phyloP scores from a whole-genome alignment of 2,329 filamentous ascomycete species.

The Pyrenophora tritici-repentis region DNA sequence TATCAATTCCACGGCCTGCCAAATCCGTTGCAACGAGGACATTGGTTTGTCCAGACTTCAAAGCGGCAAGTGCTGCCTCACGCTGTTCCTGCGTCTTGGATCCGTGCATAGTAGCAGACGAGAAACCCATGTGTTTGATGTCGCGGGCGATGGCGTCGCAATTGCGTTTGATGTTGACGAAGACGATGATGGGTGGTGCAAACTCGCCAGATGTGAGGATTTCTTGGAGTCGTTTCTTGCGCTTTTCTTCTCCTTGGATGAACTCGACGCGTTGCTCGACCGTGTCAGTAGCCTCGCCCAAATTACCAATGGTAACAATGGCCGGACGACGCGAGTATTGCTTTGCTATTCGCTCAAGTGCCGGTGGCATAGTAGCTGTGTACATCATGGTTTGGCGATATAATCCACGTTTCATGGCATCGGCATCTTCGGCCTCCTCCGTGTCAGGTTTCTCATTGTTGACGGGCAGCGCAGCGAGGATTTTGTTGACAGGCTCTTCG shows the following conservation, averaged over 20 bases:
- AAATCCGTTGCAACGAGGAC: conserved; percentile 95
- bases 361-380: conserved; percentile 94
- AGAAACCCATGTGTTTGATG: conserved; percentile 92
- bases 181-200: conserved; percentile 91
- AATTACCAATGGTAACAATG: conserved; percentile 91
- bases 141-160: conserved; percentile 94
- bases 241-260: conserved; percentile 86
- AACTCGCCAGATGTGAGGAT: conserved; percentile 83
- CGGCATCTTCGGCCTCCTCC: conserved; percentile 84
- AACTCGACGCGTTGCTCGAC: conserved; percentile 98
- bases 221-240: conserved; percentile 93
- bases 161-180: conserved; percentile 99
- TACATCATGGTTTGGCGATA: conserved; percentile 99
- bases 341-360: conserved; percentile 93
- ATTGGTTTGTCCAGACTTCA: conserved; percentile 79
- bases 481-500: conserved; percentile 96
- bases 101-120: conserved; percentile 87
- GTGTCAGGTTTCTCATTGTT: conserved; percentile 93
- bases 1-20: conserved; percentile 96
- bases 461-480: conserved; percentile 90
- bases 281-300: conserved; percentile 94
- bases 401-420: conserved; percentile 81
- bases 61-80: conserved; percentile 85
- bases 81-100: conserved; percentile 98
- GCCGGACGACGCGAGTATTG: conserved; percentile 94